Base-by-base conservation (phyloP, 1,284 basidiomycete genomes). In the Ustilago hordei region DNA sequence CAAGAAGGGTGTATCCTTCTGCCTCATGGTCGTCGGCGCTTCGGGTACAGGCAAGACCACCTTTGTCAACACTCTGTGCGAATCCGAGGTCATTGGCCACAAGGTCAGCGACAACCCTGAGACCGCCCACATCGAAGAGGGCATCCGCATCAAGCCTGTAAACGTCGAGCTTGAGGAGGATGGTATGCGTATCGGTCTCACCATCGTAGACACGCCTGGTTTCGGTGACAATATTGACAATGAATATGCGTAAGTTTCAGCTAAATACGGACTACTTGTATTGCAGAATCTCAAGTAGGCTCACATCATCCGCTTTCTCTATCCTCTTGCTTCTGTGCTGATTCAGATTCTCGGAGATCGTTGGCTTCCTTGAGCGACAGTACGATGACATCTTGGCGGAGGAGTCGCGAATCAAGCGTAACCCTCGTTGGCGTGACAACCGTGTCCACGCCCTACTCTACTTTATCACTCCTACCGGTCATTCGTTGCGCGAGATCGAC, bases 151-250 rank as follows among this genome's bases (percentile, higher is more conserved):
- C 88, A 98, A 98, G 88, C 95, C 95, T 36, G 91, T 91, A 87
- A 95, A 93, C 87, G 93, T 98, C 81, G 94, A 99, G 87, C 91
- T 99, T 69, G 97, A 99, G 83, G 96, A 99, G 87, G 97, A 99
- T 81, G 97, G 97, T 50, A 93, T 98, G 78, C 93, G 96, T 80
- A 98, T 99, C 86, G 95, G 95, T 34, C 89, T 99, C 79, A 99
- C 97, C 58, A 95, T 99, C 78, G 95, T 99, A 45, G 97, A 99
- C 87, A 99, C 97, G 1, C 97, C 97, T 64, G 97, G 97, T 55
- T 99, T 99, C 82, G 97, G 96, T 57, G 95, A 98, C 88, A 96
- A 96, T 87, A 96, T 99, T 85, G 95, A 99, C 89, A 99, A 99
- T 85, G 95, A 98, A 88, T 95, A 94, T 87, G 92, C 93, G 95